A percentile compares a stretch with the other conserved stretches of the same genome.
phyloP scores from a whole-genome alignment of 1,284 basidiomycete genomes.

The Stereum hirsutum region DNA sequence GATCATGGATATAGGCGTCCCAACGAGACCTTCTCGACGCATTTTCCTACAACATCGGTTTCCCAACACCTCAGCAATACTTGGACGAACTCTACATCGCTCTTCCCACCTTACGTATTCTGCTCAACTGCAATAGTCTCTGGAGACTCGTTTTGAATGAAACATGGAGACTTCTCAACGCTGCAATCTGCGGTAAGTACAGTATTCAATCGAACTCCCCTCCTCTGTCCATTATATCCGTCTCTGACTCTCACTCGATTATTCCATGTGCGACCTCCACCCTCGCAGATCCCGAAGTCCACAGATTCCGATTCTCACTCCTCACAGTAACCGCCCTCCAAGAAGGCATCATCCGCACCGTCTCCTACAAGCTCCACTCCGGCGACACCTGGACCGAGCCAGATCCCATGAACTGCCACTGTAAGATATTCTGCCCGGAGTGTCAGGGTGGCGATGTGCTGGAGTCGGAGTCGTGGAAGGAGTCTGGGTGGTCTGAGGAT shows the following conservation, averaged over 20 bases:
- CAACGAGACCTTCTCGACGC: conserved; percentile 11
- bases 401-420: not conserved
- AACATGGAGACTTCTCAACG: conserved; percentile 9
- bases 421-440: not conserved
- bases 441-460: not conserved
- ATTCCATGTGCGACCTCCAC: not conserved
- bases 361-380: not conserved
- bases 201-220: too few relatives aligned
- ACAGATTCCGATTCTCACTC: conserved; percentile 9
- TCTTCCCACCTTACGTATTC: conserved; percentile 8
- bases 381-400: too few relatives aligned
- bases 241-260: not conserved
- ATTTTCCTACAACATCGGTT: conserved; percentile 7
- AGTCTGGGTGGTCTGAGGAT: not conserved
- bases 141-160: conserved; percentile 7
- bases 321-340: conserved; percentile 7
- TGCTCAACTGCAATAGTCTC: not conserved
- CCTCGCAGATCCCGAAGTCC: conserved; percentile 6
- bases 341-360: not conserved
- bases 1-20: conserved; percentile 5
- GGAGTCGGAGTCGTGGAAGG: not conserved
- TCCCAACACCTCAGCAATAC: conserved; percentile 9
- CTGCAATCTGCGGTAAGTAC: conserved; percentile 7
- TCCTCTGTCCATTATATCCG: too few relatives aligned
- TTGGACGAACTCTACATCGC: conserved; percentile 9